phyloP scores from a whole-genome alignment of 228 moss, liverwort and hornwort species.

The Sphagnum magellanicum region DNA sequence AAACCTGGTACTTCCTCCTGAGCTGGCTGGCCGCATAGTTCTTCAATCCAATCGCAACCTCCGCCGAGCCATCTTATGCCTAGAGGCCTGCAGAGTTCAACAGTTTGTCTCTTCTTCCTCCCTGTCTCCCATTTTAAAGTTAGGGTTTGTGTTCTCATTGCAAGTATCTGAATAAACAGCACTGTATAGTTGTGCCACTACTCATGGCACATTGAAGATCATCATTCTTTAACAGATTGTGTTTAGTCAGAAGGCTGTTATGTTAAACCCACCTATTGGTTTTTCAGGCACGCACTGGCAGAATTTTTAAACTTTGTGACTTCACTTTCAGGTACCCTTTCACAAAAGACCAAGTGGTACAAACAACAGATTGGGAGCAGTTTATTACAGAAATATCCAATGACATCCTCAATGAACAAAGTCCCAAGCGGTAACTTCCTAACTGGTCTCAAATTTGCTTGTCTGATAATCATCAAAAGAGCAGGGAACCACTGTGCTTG shows the following conservation, averaged over 20 bases:
- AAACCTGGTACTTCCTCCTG: conserved; percentile 54
- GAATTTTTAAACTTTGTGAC: too few species aligned
- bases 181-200: too few species aligned
- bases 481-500: too few species aligned
- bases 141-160: too few species aligned
- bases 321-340: conserved; percentile 53
- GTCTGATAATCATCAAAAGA: too few species aligned
- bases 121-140: background rate
- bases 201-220: too few species aligned
- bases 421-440: conserved; percentile 60
- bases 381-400: conserved; percentile 69
- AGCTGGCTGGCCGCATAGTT: conserved; percentile 73
- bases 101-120: conserved; percentile 41
- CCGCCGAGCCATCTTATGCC: conserved; percentile 70
- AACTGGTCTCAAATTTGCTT: background rate
- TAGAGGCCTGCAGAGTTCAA: conserved; percentile 84
- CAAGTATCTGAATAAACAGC: too few species aligned
- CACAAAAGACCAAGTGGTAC: conserved; percentile 65
- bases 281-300: too few species aligned
- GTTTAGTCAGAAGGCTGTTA: too few species aligned
- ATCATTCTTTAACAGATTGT: too few species aligned
- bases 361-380: conserved; percentile 81
- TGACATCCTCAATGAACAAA: conserved; percentile 81
- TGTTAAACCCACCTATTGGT: too few species aligned
- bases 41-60: conserved; percentile 71